phyloP scores from a whole-genome alignment of 768 basidiomycete genomes.

The Russula lepida region DNA sequence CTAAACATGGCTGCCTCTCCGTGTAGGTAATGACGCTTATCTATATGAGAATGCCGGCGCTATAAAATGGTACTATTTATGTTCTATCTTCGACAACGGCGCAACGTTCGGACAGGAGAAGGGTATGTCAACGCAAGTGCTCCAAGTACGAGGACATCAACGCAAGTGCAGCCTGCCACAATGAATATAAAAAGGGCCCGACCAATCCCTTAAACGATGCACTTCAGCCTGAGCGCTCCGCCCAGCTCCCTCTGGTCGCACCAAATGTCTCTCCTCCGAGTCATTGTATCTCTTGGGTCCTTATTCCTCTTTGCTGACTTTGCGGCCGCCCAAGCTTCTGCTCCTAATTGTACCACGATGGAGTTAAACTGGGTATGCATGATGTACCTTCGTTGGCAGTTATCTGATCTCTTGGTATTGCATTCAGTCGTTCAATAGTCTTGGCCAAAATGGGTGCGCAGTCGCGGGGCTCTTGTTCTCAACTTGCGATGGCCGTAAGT shows the following conservation, averaged over 20 bases:
- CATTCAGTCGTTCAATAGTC: constrained; percentile 1
- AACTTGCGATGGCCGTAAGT: constrained; percentile 6
- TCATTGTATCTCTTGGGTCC: background rate
- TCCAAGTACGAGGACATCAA: too few relatives aligned
- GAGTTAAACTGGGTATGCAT: constrained; percentile 1
- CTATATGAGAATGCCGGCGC: too few relatives aligned
- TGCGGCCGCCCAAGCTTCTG: background rate
- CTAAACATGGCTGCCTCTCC: too few relatives aligned
- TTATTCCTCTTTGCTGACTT: background rate
- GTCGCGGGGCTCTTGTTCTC: background rate
- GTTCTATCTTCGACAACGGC: too few relatives aligned
- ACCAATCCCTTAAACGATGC: background rate
- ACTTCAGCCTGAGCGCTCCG: background rate
- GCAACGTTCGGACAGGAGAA: too few relatives aligned
- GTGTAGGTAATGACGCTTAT: too few relatives aligned
- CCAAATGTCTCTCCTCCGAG: background rate
- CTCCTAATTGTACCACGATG: background rate
- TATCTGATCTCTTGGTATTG: background rate
- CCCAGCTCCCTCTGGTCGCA: background rate
- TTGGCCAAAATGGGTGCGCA: constrained; percentile 4
- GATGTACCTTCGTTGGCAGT: background rate
- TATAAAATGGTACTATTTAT: too few relatives aligned
- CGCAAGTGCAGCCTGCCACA: too few relatives aligned
- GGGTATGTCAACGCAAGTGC: too few relatives aligned
- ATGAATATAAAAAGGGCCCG: background rate